phyloP scores from a whole-genome alignment of 305 asterid species.

The Fraxinus paxiana region DNA sequence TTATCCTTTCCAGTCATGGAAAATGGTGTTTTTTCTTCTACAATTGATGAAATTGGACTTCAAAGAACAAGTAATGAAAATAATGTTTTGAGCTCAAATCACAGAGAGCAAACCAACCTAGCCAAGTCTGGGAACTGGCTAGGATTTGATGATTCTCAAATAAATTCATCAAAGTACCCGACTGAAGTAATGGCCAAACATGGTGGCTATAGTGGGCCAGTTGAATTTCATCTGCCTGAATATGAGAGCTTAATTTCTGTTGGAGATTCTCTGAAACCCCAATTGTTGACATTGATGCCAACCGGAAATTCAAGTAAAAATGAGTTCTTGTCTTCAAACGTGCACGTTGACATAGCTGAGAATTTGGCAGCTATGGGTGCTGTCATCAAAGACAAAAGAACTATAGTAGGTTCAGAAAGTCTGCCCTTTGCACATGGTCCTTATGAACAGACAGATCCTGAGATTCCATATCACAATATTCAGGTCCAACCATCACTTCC shows the following conservation, averaged over 20 bases:
- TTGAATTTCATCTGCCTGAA: constrained; percentile 58
- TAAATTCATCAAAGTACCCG: constrained; percentile 34
- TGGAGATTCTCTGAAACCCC: constrained; percentile 40
- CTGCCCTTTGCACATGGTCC: constrained; percentile 44
- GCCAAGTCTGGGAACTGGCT: constrained; percentile 55
- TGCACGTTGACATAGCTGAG: constrained; percentile 27
- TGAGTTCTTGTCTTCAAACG: constrained; percentile 32
- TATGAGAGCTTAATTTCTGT: constrained; percentile 53
- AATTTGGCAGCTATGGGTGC: constrained; percentile 56
- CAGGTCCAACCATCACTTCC: constrained; percentile 57
- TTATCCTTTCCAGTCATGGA: constrained; percentile 42
- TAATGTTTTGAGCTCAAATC: constrained; percentile 31
- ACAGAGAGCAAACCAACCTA: constrained; percentile 36
- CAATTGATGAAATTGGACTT: constrained; percentile 34
- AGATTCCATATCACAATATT: constrained; percentile 36
- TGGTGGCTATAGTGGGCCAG: constrained; percentile 37
- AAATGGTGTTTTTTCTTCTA: constrained; percentile 34
- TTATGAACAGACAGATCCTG: constrained; percentile 48
- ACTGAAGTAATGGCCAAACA: constrained; percentile 34
- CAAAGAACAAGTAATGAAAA: constrained; percentile 33
- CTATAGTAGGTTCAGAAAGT: constrained; percentile 45
- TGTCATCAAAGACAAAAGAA: constrained; percentile 39
- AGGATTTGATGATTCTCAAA: constrained; percentile 45
- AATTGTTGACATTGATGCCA: constrained; percentile 32
- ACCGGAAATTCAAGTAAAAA: constrained; percentile 40